Conservation (phyloP, 179 eudicot genomes). For the Silene noctiflora region DNA sequence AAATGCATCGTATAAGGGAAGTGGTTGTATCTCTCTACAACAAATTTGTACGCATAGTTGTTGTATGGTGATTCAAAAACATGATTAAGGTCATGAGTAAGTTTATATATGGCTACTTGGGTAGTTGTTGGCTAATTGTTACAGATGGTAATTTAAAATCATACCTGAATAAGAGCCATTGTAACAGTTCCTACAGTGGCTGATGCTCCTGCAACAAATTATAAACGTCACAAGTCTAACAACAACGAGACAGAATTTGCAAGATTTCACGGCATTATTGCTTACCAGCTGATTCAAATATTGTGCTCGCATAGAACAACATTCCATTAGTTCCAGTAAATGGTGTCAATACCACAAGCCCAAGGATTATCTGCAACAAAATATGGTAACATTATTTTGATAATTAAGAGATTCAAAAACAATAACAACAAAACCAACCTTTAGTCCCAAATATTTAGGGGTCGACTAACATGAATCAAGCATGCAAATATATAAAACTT, state of each 20-base stretch:
- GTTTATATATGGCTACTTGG: too few species aligned
- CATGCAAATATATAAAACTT: too few species aligned
- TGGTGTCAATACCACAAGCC: constrained; percentile 33
- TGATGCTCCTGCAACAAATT: constrained; percentile 27
- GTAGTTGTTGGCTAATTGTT: too few species aligned
- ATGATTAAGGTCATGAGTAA: too few species aligned
- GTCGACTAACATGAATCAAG: not conserved
- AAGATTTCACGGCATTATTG: not conserved
- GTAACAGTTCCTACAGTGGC: constrained; percentile 26
- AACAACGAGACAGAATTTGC: not conserved
- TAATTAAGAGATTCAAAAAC: not conserved
- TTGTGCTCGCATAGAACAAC: constrained; percentile 39
- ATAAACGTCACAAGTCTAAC: not conserved
- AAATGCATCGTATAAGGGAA: too few species aligned
- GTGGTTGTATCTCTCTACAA: too few species aligned
- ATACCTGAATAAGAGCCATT: constrained; percentile 39
- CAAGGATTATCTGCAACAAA: constrained; percentile 28
- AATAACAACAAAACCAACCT: not conserved
- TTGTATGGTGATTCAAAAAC: too few species aligned
- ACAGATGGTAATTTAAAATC: not conserved
- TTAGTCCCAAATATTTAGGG: not conserved
- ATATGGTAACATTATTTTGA: not conserved
- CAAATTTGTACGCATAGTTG: too few species aligned
- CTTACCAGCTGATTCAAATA: constrained; percentile 44
- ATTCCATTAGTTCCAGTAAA: constrained; percentile 36